phyloP scores from a whole-genome alignment of 768 basidiomycete genomes.

The Lenzites betulinus region DNA sequence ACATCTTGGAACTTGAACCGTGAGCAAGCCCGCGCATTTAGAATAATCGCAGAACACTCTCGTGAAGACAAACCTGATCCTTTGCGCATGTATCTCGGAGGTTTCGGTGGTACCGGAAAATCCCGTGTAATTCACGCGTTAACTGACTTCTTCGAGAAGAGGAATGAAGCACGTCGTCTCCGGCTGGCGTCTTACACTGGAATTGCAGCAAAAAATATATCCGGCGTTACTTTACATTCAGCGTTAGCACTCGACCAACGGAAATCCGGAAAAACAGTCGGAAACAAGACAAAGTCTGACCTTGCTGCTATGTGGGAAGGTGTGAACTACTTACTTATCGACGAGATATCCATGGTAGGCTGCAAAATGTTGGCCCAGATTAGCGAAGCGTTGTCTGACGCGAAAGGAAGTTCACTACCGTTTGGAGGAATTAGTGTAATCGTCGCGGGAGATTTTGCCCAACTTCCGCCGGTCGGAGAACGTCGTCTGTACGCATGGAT shows the following conservation, averaged over 20 bases:
- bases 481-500: neutral
- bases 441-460: neutral
- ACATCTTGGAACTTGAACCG: neutral
- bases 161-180: neutral
- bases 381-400: neutral
- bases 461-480: neutral
- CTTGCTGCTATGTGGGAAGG: neutral
- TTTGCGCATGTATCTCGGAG: constrained; percentile 1
- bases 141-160: neutral
- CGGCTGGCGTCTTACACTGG: neutral
- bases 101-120: constrained; percentile 1
- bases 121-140: constrained; percentile 20
- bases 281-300: neutral
- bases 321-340: neutral
- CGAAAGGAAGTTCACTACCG: neutral
- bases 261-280: neutral
- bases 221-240: neutral
- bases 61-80: neutral
- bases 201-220: neutral
- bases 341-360: neutral
- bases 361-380: neutral
- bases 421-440: neutral
- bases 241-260: neutral
- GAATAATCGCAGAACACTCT: constrained; percentile 1
- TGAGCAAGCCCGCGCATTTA: constrained; percentile 9